Evolutionary conservation across 1,284 basidiomycete genomes (phyloP), one percentile per base, ranked within the genome.

Genomic region (Moniliophthora roreri): DNA sequence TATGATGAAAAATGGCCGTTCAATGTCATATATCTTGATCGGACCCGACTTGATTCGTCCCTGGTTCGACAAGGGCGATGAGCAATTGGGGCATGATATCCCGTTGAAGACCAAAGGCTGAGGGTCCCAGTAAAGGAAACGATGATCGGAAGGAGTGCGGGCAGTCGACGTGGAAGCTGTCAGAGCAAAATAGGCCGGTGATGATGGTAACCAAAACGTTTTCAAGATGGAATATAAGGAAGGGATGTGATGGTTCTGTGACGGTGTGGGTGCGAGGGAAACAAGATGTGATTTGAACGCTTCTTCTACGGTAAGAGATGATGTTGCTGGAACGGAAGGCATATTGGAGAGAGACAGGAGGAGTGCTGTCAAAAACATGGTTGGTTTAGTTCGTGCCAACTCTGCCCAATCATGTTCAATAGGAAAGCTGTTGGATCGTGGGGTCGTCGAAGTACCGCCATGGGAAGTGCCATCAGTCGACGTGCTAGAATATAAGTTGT

Each of bases 41-140:
- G 87, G 87, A 0, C 87, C 87, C 0, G 79, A 78, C 53, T 73
- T 78, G 64, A 90, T 89, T 46, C 84, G 80, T 2, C 87, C 87
- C 28, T 77, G 76, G 65, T 89, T 87, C 23, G 65, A 58, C 32
- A 90, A 75, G 1, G 82, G 74, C 2, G 73, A 62, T 3, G 77
- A 68, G 62, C 87, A 90, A 44, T 62, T 72, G 0, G 85, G 85
- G 58, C 87, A 90, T 1, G 78, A 72, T 46, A 90, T 85, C 9
- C 87, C 87, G 57, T 88, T 87, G 70, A 89, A 87, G 3, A 88
- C 81, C 48, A 90, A 78, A 3, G 86, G 84, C 48, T 84, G 81
- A 0, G 88, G 87, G 57, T 90, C 88, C 87, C 87, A 90, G 61
- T 87, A 90, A 21, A 89, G 71, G 69, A 90, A 90, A 3, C 79